Evolutionary conservation across 768 basidiomycete species (phyloP).

Genomic region (Goffeauzyma gilvescens): DNA sequence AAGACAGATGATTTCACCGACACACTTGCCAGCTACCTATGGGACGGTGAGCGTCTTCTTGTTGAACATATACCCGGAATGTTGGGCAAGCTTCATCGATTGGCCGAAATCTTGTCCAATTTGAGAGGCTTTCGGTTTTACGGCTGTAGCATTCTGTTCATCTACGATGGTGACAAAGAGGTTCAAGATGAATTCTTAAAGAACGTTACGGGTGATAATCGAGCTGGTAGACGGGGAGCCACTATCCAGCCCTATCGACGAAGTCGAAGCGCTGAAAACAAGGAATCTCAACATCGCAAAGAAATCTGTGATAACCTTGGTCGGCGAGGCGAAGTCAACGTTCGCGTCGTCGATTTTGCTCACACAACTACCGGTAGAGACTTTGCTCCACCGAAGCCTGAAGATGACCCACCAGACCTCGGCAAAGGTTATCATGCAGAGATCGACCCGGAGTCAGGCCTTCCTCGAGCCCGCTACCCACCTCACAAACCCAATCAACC

Average conservation of each 20-base stretch:
- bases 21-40: conserved; percentile 63
- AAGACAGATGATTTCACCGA: conserved; percentile 64
- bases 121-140: conserved; percentile 96
- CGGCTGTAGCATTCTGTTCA: conserved; percentile 85
- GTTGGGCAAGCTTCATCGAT: conserved; percentile 77
- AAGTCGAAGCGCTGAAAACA: conserved; percentile 18
- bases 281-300: not conserved
- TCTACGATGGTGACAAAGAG: conserved; percentile 88
- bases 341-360: conserved; percentile 95
- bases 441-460: conserved; percentile 60
- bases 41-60: conserved; percentile 63
- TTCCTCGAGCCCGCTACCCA: conserved; percentile 80
- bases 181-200: conserved; percentile 50
- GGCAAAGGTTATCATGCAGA: conserved; percentile 65
- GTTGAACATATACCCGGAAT: conserved; percentile 81
- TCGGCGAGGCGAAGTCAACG: conserved; percentile 66
- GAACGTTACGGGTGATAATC: conserved; percentile 14
- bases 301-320: not conserved
- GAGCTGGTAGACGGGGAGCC: too few species aligned
- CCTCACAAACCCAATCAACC: conserved; percentile 75
- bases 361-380: conserved; percentile 92
- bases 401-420: conserved; percentile 32
- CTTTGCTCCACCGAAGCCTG: conserved; percentile 41
- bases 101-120: conserved; percentile 72
- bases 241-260: conserved; percentile 11